A percentile compares a stretch with the other conserved stretches of the same genome.
Conservation (phyloP, 768 basidiomycete species). For the Macrolepiota dolichaula region DNA sequence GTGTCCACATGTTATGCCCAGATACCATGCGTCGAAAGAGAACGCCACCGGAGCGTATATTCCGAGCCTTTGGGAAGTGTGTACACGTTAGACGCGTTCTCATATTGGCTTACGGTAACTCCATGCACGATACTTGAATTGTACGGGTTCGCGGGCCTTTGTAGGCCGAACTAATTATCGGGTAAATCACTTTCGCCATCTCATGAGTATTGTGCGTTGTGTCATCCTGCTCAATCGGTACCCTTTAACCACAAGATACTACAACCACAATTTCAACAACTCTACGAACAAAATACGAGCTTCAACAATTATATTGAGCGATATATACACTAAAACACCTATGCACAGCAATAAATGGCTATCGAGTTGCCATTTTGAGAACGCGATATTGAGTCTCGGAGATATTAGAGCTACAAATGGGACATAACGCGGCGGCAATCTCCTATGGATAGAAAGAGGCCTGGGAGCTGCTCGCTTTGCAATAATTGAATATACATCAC, state of each 20-base stretch:
- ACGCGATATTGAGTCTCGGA: not conserved
- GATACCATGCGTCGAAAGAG: too few species aligned
- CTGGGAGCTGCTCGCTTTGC: not conserved
- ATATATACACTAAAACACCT: not conserved
- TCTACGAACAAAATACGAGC: not conserved
- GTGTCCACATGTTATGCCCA: too few species aligned
- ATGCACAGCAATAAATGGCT: slow-evolving; percentile 1
- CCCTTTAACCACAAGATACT: not conserved
- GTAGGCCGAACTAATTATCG: too few species aligned
- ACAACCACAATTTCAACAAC: not conserved
- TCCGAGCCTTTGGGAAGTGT: too few species aligned
- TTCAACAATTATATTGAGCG: not conserved
- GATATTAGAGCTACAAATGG: not conserved
- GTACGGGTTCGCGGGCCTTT: too few species aligned
- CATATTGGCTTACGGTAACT: too few species aligned
- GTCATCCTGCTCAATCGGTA: too few species aligned
- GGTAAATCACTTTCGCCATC: too few species aligned
- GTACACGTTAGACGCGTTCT: too few species aligned
- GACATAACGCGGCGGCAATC: not conserved
- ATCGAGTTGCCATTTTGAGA: slow-evolving; percentile 10
- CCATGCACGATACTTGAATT: too few species aligned
- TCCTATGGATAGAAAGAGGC: not conserved
- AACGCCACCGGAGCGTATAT: too few species aligned
- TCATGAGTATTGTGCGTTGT: too few species aligned
- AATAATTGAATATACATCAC: not conserved